phyloP scores from a whole-genome alignment of 345 rosid genomes.

The Salix koriyanagi region DNA sequence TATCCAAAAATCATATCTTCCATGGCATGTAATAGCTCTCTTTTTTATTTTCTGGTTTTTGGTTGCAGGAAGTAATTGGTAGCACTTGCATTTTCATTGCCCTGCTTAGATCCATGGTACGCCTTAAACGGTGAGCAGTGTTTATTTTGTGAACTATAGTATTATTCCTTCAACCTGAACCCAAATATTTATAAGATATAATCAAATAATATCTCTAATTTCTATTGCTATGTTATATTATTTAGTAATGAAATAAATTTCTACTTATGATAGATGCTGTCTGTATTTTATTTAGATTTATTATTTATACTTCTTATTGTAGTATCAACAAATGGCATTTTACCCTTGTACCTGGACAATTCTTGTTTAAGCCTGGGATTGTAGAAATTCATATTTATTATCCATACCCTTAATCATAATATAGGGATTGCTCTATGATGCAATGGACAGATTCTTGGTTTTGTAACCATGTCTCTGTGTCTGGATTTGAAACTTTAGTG shows the following conservation, averaged over 20 bases:
- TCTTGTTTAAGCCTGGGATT: background rate
- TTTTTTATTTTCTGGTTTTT: slow-evolving; percentile 8
- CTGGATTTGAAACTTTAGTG: no score
- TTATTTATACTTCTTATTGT: no score
- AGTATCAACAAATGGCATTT: no score
- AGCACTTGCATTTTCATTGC: slow-evolving; percentile 78
- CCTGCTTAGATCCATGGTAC: slow-evolving; percentile 77
- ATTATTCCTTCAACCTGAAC: background rate
- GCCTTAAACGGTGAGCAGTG: slow-evolving; percentile 64
- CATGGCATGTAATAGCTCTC: background rate
- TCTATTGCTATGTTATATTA: no score
- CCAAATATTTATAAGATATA: background rate
- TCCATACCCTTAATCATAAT: no score
- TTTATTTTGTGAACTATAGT: background rate
- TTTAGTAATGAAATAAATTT: no score
- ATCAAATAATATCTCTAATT: no score
- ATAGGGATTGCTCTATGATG: no score
- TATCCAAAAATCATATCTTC: background rate
- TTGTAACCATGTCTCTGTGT: no score
- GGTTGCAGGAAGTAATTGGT: slow-evolving; percentile 80
- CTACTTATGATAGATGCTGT: no score
- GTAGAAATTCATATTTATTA: background rate
- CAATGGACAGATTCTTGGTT: no score
- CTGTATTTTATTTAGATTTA: no score
- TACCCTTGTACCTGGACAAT: background rate